These are phyloP conservation scores for Fusarium penzigii DNA, from an alignment of 2,329 filamentous ascomycete species.

Conservation along the genomic window DNA sequence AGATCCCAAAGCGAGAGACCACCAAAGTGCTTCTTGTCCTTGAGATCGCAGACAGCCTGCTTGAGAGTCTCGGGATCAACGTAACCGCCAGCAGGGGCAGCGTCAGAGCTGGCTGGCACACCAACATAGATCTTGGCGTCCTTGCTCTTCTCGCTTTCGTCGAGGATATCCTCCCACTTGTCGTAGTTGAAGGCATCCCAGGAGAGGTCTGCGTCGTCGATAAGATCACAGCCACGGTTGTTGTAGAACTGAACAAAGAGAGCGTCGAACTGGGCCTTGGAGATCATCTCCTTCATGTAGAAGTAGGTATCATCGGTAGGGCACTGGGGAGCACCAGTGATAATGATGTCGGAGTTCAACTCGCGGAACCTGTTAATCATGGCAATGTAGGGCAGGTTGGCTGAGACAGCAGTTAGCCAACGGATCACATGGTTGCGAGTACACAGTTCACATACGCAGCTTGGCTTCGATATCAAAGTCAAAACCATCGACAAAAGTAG, in stretches of 20 bases:
- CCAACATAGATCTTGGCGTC: constrained; percentile 48
- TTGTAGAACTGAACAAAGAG: constrained; percentile 54
- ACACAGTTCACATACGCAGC: constrained; percentile 29
- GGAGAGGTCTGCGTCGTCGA: constrained; percentile 30
- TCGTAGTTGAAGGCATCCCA: constrained; percentile 44
- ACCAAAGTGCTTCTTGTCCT: constrained; percentile 41
- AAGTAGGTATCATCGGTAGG: constrained; percentile 30
- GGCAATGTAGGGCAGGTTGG: constrained; percentile 38
- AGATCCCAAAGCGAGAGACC: constrained; percentile 51
- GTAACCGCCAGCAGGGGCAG: constrained; percentile 36
- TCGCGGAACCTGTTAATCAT: constrained; percentile 40
- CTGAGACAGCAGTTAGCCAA: constrained; percentile 19
- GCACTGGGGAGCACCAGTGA: constrained; percentile 50
- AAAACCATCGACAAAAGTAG: constrained; percentile 41
- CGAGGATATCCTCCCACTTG: constrained; percentile 40
- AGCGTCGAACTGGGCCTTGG: constrained; percentile 42
- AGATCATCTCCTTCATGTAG: constrained; percentile 40
- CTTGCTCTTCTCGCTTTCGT: constrained; percentile 36
- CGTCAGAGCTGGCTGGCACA: constrained; percentile 35
- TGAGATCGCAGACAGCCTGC: constrained; percentile 41
- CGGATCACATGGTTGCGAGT: not conserved
- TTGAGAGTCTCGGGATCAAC: constrained; percentile 35
- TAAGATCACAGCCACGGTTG: constrained; percentile 42
- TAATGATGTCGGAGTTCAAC: constrained; percentile 34
- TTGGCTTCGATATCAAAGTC: constrained; percentile 44